A percentile compares a stretch with the other conserved stretches of the same genome.
These are phyloP conservation scores for Colletotrichum incanum DNA, from an alignment of 2,329 filamentous ascomycete genomes.

Conservation along the genomic window DNA sequence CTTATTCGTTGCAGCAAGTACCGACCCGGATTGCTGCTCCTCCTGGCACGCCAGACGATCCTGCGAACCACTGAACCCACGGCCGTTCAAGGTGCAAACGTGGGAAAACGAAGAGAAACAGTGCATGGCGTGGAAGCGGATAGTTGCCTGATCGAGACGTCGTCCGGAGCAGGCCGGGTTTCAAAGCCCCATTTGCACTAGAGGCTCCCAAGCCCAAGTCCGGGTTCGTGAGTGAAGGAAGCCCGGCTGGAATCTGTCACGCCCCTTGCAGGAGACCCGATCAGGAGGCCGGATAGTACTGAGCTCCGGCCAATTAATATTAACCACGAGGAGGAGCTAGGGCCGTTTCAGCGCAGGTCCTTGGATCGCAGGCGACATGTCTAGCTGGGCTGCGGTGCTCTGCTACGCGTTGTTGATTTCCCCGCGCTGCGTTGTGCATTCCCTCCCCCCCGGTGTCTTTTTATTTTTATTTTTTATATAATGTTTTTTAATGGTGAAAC, in stretches of 20 bases:
- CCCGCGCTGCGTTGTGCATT: constrained; percentile 25
- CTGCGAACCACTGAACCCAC: constrained; percentile 4
- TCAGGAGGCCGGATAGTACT: constrained; percentile 23
- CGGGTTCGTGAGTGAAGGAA: background rate
- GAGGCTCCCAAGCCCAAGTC: background rate
- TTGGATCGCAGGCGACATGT: constrained; percentile 19
- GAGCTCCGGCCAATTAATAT: constrained; percentile 27
- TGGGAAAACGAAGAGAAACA: background rate
- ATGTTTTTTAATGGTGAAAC: too few species aligned
- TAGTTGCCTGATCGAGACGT: constrained; percentile 24
- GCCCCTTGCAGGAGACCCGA: constrained; percentile 38
- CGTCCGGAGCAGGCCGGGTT: constrained; percentile 19
- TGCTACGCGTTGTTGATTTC: constrained; percentile 8
- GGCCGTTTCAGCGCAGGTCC: constrained; percentile 39
- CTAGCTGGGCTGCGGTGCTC: constrained; percentile 36
- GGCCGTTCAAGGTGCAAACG: background rate
- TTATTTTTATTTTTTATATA: background rate
- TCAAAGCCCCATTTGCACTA: constrained; percentile 17
- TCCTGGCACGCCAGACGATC: constrained; percentile 18
- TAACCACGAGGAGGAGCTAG: constrained; percentile 36
- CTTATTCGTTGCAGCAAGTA: constrained; percentile 18
- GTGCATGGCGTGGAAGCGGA: constrained; percentile 3
- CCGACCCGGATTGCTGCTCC: constrained; percentile 19
- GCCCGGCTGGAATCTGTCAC: constrained; percentile 1
- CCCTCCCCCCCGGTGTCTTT: background rate